These are phyloP conservation scores for Amaranthus hypochondriacus DNA, from an alignment of 148 eudicot genomes.

Conservation along the genomic window DNA sequence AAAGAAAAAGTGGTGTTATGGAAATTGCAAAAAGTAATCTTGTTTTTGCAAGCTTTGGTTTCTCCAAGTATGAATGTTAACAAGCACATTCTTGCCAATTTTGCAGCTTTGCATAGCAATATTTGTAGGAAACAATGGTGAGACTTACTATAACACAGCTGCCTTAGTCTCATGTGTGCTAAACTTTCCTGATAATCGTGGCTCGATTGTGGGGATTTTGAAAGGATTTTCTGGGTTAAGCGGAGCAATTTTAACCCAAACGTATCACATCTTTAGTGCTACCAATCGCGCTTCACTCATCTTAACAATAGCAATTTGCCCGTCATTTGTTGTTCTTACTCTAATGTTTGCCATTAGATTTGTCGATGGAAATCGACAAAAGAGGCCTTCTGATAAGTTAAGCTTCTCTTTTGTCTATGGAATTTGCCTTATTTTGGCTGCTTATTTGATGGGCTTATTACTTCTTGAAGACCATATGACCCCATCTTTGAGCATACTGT, in stretches of 20 bases:
- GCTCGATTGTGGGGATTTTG: slow-evolving; percentile 66
- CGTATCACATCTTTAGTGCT: slow-evolving; percentile 43
- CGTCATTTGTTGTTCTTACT: slow-evolving; percentile 45
- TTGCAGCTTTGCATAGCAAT: slow-evolving; percentile 69
- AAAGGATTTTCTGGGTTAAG: slow-evolving; percentile 74
- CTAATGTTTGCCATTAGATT: slow-evolving; percentile 30
- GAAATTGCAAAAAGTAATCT: too few species aligned
- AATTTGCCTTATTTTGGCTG: slow-evolving; percentile 62
- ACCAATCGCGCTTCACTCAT: slow-evolving; percentile 66
- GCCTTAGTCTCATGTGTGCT: slow-evolving; percentile 71
- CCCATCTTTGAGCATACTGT: slow-evolving; percentile 10
- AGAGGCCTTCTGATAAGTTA: slow-evolving; percentile 42
- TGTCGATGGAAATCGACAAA: slow-evolving; percentile 62
- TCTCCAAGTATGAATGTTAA: too few species aligned
- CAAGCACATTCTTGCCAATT: not conserved
- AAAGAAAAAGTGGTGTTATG: too few species aligned
- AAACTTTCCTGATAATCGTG: slow-evolving; percentile 71
- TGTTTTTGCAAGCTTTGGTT: too few species aligned
- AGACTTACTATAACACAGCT: slow-evolving; percentile 71
- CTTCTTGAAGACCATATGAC: slow-evolving; percentile 56
- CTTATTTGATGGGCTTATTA: slow-evolving; percentile 72
- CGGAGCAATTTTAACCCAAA: slow-evolving; percentile 70
- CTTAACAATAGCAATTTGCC: slow-evolving; percentile 77
- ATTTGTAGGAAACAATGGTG: slow-evolving; percentile 70
- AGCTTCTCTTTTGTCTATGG: slow-evolving; percentile 53